Conservation (phyloP, 805 yeast species). For the Candida nonsorbophila region DNA sequence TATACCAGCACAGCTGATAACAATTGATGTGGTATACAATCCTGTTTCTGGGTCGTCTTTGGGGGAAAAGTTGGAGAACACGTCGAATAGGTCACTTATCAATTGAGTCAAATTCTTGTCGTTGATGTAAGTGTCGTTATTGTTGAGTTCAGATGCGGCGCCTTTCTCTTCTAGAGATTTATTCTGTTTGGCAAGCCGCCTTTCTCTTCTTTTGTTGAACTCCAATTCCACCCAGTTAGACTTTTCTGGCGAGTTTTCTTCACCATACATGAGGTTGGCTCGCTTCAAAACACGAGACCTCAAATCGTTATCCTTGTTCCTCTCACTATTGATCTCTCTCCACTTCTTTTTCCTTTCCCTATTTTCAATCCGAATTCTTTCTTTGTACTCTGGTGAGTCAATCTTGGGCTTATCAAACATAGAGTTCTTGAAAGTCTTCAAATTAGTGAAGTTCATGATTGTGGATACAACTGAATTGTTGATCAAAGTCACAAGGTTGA, state of each 20-base stretch:
- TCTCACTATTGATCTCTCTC: slow-evolving; percentile 73
- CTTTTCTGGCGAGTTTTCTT: slow-evolving; percentile 45
- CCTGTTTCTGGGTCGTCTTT: slow-evolving; percentile 29
- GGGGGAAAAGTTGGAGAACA: slow-evolving; percentile 25
- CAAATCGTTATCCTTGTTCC: slow-evolving; percentile 85
- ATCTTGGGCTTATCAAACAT: slow-evolving; percentile 18
- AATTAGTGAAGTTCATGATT: slow-evolving; percentile 17
- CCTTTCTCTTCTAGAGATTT: slow-evolving; percentile 15
- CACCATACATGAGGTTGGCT: slow-evolving; percentile 65
- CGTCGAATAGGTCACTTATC: slow-evolving; percentile 29
- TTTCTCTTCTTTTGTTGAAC: slow-evolving; percentile 59
- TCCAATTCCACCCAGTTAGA: slow-evolving; percentile 71
- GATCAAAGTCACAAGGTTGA: slow-evolving; percentile 6
- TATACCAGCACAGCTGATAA: slow-evolving; percentile 33
- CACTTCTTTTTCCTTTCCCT: slow-evolving; percentile 76
- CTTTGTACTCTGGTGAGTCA: slow-evolving; percentile 40
- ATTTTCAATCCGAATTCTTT: slow-evolving; percentile 59
- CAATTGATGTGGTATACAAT: slow-evolving; percentile 30
- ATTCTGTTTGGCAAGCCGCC: slow-evolving; percentile 47
- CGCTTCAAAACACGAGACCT: slow-evolving; percentile 71
- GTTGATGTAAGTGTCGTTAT: slow-evolving; percentile 7
- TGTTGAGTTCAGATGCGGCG: slow-evolving; percentile 1
- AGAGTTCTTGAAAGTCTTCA: slow-evolving; percentile 12
- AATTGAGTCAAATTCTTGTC: slow-evolving; percentile 8
- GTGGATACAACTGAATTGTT: slow-evolving; percentile 17